Evolutionary conservation across 768 basidiomycete species (phyloP).

Genomic region (Cubamyces lactineus): DNA sequence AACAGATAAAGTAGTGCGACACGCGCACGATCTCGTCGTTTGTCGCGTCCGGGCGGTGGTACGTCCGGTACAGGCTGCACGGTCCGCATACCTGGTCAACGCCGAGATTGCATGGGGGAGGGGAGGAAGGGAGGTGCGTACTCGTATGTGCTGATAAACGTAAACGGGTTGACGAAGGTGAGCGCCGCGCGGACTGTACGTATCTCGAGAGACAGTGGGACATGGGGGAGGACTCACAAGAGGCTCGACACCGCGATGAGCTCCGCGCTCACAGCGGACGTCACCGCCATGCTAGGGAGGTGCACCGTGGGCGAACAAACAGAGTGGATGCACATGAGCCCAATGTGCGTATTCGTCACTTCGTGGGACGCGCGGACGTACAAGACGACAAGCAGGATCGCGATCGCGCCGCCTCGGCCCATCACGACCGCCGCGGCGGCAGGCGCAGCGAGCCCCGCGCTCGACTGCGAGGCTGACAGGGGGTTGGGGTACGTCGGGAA

Average conservation of each 20-base stretch:
- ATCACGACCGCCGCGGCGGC: slow-evolving; percentile 40
- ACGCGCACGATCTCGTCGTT: slow-evolving; percentile 39
- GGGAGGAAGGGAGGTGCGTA: slow-evolving; percentile 30
- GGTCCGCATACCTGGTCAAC: background rate
- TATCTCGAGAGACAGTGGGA: no score
- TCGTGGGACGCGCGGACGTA: slow-evolving; percentile 29
- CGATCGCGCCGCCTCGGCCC: slow-evolving; percentile 41
- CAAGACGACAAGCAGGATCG: slow-evolving; percentile 40
- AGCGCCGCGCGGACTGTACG: background rate
- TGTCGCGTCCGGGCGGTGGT: slow-evolving; percentile 37
- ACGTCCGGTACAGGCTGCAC: slow-evolving; percentile 38
- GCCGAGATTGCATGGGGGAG: background rate
- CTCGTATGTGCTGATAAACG: slow-evolving; percentile 50
- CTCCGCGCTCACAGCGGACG: slow-evolving; percentile 40
- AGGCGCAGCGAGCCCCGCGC: slow-evolving; percentile 42
- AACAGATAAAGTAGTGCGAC: slow-evolving; percentile 38
- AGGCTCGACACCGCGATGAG: slow-evolving; percentile 42
- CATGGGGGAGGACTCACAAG: slow-evolving; percentile 35
- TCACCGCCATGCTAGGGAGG: slow-evolving; percentile 47
- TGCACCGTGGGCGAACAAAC: no score
- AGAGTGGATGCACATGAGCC: no score
- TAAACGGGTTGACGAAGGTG: no score
- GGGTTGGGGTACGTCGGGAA: slow-evolving; percentile 53
- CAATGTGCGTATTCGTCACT: no score
- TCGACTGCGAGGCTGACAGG: slow-evolving; percentile 40